These are phyloP conservation scores for Komagataella mondaviorum DNA, from an alignment of 805 yeast species.

Conservation along the genomic window DNA sequence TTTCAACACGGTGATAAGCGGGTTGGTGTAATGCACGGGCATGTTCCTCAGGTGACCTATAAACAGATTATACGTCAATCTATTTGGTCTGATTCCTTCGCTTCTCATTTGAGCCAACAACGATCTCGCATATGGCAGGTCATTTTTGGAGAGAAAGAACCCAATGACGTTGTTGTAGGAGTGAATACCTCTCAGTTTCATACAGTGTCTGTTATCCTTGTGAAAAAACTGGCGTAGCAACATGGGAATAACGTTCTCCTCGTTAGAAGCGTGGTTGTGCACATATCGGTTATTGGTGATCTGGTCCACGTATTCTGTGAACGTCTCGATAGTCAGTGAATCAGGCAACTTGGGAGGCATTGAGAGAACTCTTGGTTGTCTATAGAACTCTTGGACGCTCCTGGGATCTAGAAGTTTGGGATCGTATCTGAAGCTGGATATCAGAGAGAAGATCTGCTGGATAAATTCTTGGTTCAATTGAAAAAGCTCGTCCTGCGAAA, in stretches of 20 bases:
- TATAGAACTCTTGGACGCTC: neutral
- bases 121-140: conserved; percentile 25
- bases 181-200: conserved; percentile 14
- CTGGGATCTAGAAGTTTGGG: neutral
- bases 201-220: conserved; percentile 20
- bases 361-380: neutral
- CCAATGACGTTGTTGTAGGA: conserved; percentile 24
- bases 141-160: conserved; percentile 22
- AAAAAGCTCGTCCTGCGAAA: neutral
- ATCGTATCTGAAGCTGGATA: neutral
- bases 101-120: conserved; percentile 25
- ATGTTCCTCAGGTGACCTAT: conserved; percentile 11
- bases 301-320: conserved; percentile 1
- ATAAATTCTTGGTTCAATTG: neutral
- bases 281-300: conserved; percentile 1
- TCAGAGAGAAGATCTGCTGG: neutral
- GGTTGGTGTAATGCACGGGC: conserved; percentile 9
- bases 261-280: conserved; percentile 19
- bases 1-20: conserved; percentile 9
- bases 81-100: conserved; percentile 18
- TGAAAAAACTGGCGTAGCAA: conserved; percentile 24
- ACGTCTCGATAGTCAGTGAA: neutral
- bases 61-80: conserved; percentile 24
- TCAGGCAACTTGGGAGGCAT: neutral
- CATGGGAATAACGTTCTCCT: conserved; percentile 23